These are phyloP conservation scores for Pyropia yezoensis DNA, from an alignment of 23 red algal species.

Conservation along the genomic window DNA sequence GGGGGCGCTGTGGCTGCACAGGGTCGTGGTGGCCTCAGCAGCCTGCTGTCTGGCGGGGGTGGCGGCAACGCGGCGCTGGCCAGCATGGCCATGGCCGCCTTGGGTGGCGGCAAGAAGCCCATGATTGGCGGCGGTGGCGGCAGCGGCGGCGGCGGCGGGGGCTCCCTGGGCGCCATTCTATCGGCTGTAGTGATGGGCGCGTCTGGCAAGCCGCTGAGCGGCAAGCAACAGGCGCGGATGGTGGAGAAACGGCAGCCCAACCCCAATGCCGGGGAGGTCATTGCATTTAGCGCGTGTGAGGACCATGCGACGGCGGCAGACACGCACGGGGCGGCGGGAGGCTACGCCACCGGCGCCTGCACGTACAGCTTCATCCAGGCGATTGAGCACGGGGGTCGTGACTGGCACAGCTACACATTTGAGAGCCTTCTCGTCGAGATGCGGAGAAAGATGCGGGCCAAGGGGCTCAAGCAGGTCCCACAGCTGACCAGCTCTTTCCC, in stretches of 20 bases:
- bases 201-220: too few relatives aligned
- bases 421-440: slow-evolving; percentile 47
- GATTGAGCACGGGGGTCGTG: slow-evolving; percentile 40
- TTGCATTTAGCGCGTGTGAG: slow-evolving; percentile 59
- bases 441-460: slow-evolving; percentile 39
- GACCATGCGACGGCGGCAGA: slow-evolving; percentile 59
- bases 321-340: slow-evolving; percentile 35
- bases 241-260: slow-evolving; percentile 12
- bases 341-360: slow-evolving; percentile 48
- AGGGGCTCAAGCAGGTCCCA: slow-evolving; percentile 32
- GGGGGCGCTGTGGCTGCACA: not conserved
- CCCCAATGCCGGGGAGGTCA: slow-evolving; percentile 43
- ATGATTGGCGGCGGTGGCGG: too few relatives aligned
- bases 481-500: slow-evolving; percentile 54
- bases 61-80: too few relatives aligned
- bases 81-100: too few relatives aligned
- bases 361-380: slow-evolving; percentile 56
- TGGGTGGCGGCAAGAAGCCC: too few relatives aligned
- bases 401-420: slow-evolving; percentile 67
- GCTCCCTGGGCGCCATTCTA: not conserved
- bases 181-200: too few relatives aligned
- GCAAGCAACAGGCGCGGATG: too few relatives aligned
- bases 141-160: too few relatives aligned
- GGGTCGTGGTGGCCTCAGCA: too few relatives aligned
- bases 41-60: too few relatives aligned